Evolutionary conservation across 192 early-diverging fungal genomes (phyloP).

Genomic region (Gigaspora rosea): DNA sequence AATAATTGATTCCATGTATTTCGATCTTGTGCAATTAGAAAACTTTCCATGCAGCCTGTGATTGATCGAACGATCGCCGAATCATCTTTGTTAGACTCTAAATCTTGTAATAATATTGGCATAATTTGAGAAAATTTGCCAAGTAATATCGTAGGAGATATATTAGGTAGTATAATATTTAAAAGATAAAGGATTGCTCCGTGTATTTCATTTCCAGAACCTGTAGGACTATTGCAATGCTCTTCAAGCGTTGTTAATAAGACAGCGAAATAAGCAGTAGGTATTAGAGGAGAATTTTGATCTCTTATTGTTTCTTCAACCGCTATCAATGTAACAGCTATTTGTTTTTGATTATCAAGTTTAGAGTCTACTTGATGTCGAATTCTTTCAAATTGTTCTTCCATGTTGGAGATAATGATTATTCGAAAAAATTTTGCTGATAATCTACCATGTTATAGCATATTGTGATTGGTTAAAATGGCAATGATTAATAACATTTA

Average conservation of each 20-base stretch:
- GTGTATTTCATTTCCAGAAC: conserved; percentile 43
- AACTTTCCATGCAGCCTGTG: conserved; percentile 73
- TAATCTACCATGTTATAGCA: too few species aligned
- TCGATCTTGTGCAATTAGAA: conserved; percentile 79
- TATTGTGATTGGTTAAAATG: too few species aligned
- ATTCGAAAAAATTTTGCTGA: too few species aligned
- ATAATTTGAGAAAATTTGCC: conserved; percentile 66
- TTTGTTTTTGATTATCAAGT: conserved; percentile 77
- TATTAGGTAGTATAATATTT: conserved; percentile 49
- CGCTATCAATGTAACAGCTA: conserved; percentile 28
- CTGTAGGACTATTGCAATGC: conserved; percentile 41
- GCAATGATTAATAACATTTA: too few species aligned
- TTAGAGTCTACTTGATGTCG: conserved; percentile 68
- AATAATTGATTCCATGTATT: conserved; percentile 69
- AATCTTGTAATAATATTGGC: conserved; percentile 61
- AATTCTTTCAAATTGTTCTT: conserved; percentile 54
- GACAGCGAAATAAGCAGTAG: conserved; percentile 89
- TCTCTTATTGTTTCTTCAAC: conserved; percentile 77
- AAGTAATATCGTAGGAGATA: conserved; percentile 58
- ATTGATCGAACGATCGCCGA: conserved; percentile 80
- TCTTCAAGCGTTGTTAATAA: conserved; percentile 64
- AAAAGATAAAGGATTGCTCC: conserved; percentile 81
- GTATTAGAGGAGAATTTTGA: conserved; percentile 63
- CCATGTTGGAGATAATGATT: conserved; percentile 33
- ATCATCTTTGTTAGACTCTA: conserved; percentile 66